phyloP scores from a whole-genome alignment of 179 eudicot genomes.

The Patellifolia procumbens region DNA sequence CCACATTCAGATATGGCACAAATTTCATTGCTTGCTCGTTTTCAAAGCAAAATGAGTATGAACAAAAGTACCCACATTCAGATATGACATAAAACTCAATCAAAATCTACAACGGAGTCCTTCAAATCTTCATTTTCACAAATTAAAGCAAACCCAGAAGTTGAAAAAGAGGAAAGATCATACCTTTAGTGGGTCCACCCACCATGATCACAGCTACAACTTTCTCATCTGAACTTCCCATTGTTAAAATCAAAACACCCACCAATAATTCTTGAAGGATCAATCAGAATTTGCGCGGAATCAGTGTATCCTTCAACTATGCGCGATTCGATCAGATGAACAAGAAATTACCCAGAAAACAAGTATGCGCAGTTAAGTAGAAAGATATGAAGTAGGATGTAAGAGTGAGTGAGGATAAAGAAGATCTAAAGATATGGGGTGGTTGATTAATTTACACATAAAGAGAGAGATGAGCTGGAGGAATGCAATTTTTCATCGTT shows the following conservation, averaged over 20 bases:
- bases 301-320: conserved; percentile 5
- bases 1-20: too few species aligned
- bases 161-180: background rate
- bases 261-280: background rate
- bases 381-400: conserved; percentile 1
- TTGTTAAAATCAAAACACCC: conserved; percentile 24
- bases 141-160: conserved; percentile 1
- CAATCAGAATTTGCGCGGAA: background rate
- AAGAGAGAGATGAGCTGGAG: conserved; percentile 13
- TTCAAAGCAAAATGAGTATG: too few species aligned
- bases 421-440: background rate
- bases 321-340: conserved; percentile 8
- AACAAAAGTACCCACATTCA: conserved; percentile 17
- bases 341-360: background rate
- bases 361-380: background rate
- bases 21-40: too few species aligned
- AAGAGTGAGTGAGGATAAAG: conserved; percentile 6
- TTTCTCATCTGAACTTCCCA: conserved; percentile 72
- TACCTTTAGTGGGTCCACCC: conserved; percentile 94
- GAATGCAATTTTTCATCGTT: background rate
- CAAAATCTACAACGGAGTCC: conserved; percentile 17
- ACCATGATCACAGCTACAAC: conserved; percentile 95
- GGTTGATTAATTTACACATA: conserved; percentile 17
- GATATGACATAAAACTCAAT: conserved; percentile 8
- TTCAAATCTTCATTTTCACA: conserved; percentile 1